Base-by-base conservation (phyloP, 345 rosid genomes). In the Salix caprea region DNA sequence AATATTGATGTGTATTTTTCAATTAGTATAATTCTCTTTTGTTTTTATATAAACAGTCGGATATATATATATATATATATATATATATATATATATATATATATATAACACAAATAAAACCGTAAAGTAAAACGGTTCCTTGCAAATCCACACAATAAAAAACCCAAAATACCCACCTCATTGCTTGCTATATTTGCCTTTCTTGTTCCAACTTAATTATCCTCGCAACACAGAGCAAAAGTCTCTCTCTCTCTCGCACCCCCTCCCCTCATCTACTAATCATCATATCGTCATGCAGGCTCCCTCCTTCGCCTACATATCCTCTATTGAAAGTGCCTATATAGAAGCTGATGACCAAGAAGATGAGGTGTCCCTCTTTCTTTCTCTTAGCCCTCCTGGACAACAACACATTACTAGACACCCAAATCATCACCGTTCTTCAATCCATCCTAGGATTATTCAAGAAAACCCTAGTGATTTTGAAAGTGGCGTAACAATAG, bases 371-470 rank as follows among this genome's bases (percentile, higher is more conserved):
- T 87, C 89, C 78, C 83, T 92, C 77, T 78, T 84, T 76, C 95
- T 94, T 79, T 85, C 97, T 66, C 97, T 94, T 64, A 89, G 88
- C 62, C 97, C 91, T 76, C 97, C 98, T 9, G 96, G 94, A 70
- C 91, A 88, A 74, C 79, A 39, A 66, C 56, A 70, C 73, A 68
- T 64, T 71, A 74, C 81, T 70, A 85, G 78, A 40, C 79, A 54
- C 61, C 80, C 76, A 74, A 9, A 77, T 72, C 71, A 75, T 74
- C 70, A 74, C 74, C 58, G 71, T 79, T 50, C 69, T 67, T 23
- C 69, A 40, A 77, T 72, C 60, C 77, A 73, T 46, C 73, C 65
- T 5, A 50, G 3, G 56, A 64, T 75, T 69, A 70, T 16, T 16
- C 14, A 80, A 74, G 70, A 81, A 56, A 78, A 80, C 42, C 78